phyloP scores from a whole-genome alignment of 495 filamentous ascomycete genomes.

The Hypomontagnella submonticulosa region DNA sequence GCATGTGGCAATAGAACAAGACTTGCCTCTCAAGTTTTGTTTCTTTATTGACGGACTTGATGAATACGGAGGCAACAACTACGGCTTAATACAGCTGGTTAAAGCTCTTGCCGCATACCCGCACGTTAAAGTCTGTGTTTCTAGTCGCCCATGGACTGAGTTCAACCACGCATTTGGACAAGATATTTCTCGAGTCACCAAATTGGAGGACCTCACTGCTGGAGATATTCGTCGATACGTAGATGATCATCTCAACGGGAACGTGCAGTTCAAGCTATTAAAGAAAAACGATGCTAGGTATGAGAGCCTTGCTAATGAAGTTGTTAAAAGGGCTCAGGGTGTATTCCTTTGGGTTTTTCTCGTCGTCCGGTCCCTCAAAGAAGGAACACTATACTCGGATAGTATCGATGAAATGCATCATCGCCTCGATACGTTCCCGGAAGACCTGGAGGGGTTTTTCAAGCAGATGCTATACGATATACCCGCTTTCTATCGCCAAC shows the following conservation, averaged over 20 bases:
- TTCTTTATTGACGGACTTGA: slow-evolving; percentile 64
- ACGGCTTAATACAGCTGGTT: slow-evolving; percentile 30
- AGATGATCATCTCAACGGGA: not conserved
- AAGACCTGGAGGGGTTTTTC: slow-evolving; percentile 43
- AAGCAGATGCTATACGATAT: slow-evolving; percentile 31
- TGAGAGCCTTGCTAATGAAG: not conserved
- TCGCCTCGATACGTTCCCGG: slow-evolving; percentile 34
- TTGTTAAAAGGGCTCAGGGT: not conserved
- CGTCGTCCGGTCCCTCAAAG: not conserved
- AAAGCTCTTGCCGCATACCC: slow-evolving; percentile 1
- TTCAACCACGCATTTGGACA: slow-evolving; percentile 56
- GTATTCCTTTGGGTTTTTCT: slow-evolving; percentile 8
- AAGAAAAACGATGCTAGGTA: not conserved
- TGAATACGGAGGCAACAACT: slow-evolving; percentile 50
- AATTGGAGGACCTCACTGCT: slow-evolving; percentile 42
- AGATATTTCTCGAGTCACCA: slow-evolving; percentile 11
- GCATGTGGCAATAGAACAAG: not conserved
- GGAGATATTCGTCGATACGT: slow-evolving; percentile 44
- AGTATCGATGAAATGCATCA: slow-evolving; percentile 26
- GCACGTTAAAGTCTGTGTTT: slow-evolving; percentile 61
- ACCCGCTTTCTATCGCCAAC: slow-evolving; percentile 4
- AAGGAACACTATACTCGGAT: slow-evolving; percentile 22
- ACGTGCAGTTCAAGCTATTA: not conserved
- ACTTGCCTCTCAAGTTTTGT: slow-evolving; percentile 45
- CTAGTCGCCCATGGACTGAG: slow-evolving; percentile 60